These are phyloP conservation scores for Kentomonas sorsogonicus DNA, from an alignment of 208 protist species.

Conservation along the genomic window DNA sequence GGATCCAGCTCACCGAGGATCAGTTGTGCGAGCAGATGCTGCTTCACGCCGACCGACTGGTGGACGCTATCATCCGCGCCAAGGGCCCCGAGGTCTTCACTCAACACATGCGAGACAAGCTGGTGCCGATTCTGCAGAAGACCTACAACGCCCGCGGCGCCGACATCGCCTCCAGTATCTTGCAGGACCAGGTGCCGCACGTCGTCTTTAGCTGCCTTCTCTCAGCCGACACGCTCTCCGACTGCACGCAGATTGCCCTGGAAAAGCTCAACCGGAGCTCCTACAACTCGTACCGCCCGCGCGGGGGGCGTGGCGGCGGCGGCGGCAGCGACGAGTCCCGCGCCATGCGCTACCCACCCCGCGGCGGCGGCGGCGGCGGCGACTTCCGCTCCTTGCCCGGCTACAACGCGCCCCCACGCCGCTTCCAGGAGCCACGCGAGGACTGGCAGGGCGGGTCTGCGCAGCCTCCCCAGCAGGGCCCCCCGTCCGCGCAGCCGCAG, in stretches of 20 bases:
- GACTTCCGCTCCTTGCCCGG: background rate
- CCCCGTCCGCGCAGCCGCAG: no score
- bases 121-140: constrained; percentile 25
- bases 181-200: constrained; percentile 17
- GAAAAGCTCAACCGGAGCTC: constrained; percentile 21
- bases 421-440: no score
- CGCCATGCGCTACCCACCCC: no score
- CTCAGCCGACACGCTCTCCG: constrained; percentile 26
- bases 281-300: background rate
- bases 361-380: background rate
- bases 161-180: constrained; percentile 31
- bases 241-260: constrained; percentile 35
- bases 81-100: constrained; percentile 22
- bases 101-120: constrained; percentile 33
- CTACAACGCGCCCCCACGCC: background rate
- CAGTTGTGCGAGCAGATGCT: constrained; percentile 53
- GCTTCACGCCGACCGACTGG: constrained; percentile 16
- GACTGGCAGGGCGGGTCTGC: background rate
- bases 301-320: background rate
- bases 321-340: background rate
- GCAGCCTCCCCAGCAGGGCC: no score
- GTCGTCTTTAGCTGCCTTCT: constrained; percentile 46
- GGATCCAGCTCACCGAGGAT: constrained; percentile 32
- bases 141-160: constrained; percentile 28
- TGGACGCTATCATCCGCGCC: constrained; percentile 22